These are phyloP conservation scores for Babesia ovata DNA, from an alignment of 169 alveolate genomes.

Conservation along the genomic window DNA sequence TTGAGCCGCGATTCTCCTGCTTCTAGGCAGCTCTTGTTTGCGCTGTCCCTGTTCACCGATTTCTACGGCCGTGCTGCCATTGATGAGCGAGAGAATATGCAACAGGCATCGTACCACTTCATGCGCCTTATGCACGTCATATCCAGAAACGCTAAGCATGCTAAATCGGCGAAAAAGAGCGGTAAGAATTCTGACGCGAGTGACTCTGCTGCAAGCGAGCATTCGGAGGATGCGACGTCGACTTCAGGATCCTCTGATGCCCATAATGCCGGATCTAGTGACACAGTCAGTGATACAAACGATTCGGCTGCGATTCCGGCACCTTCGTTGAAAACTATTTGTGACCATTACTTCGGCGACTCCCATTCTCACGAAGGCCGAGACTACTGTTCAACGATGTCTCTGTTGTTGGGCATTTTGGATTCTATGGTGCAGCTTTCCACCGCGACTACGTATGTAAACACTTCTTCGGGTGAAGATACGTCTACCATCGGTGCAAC, in stretches of 20 bases:
- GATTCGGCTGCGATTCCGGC: not conserved
- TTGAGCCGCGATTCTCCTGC: constrained; percentile 2
- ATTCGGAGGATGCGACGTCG: not conserved
- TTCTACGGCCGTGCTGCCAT: constrained; percentile 10
- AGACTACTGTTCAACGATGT: constrained; percentile 5
- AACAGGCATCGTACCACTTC: constrained; percentile 12
- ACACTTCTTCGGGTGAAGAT: constrained; percentile 10
- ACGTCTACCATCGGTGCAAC: not conserved
- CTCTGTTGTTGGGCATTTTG: constrained; percentile 8
- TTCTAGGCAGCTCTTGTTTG: not conserved
- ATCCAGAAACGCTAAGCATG: not conserved
- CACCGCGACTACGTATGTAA: constrained; percentile 28
- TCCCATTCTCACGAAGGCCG: not conserved
- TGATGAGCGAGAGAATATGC: constrained; percentile 9
- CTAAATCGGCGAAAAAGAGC: not conserved
- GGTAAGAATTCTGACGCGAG: not conserved
- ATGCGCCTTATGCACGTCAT: constrained; percentile 3
- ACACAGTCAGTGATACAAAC: not conserved
- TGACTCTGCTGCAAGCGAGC: not conserved
- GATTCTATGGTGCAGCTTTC: constrained; percentile 24
- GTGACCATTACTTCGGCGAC: constrained; percentile 4
- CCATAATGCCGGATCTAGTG: not conserved
- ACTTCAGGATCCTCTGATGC: not conserved
- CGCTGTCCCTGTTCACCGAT: constrained; percentile 3
- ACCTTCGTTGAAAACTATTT: not conserved